Base-by-base conservation (phyloP, 768 basidiomycete genomes). In the Rhodotorula graminis region DNA sequence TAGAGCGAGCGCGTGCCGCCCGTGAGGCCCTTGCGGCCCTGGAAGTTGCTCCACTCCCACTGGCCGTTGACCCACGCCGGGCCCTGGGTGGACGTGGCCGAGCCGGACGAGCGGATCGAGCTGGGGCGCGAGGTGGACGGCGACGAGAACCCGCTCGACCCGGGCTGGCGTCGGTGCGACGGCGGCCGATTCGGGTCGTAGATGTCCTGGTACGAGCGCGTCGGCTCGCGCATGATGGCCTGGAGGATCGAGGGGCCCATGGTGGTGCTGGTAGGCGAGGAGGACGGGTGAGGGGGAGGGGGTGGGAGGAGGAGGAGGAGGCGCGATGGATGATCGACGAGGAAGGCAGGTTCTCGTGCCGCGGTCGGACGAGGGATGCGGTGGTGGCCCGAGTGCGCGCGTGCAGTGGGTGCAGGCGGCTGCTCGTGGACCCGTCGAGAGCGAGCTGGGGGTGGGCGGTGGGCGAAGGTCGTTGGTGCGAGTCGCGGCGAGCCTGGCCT, bases 11-110 rank as follows among this genome's bases (percentile, higher is more conserved):
- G 31, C 8, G 68, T 29, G 8, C 68, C 68, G 40, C 72, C 72
- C 7, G 72, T 73, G 19, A 73, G 50, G 2, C 72, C 72, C 23
- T 29, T 61, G 21, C 72, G 61, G 3, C 68, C 72, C 14, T 68
- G 68, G 33, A 66, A 73, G 6, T 42, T 29, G 49, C 64, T 55
- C 72, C 72, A 73, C 37, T 73, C 68, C 72, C 72, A 73, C 60
- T 66, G 53, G 2, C 68, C 65, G 50, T 65, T 49, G 18, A 27
- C n/a, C 68, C 68, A 65, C 19, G 61, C 64, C 0, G 67, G 64
- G 12, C 16, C 55, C 14, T 27, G 8, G 4, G 2, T 21, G 2
- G 16, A 8, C 21, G 21, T 11, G 15, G 53, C 65, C 14, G 49
- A 42, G 9, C 60, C 18, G 40, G 15, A 44, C 1, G 67, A 69